These are phyloP conservation scores for Cutaneotrichosporon cutaneum DNA, from an alignment of 1,284 basidiomycete species.

Conservation along the genomic window DNA sequence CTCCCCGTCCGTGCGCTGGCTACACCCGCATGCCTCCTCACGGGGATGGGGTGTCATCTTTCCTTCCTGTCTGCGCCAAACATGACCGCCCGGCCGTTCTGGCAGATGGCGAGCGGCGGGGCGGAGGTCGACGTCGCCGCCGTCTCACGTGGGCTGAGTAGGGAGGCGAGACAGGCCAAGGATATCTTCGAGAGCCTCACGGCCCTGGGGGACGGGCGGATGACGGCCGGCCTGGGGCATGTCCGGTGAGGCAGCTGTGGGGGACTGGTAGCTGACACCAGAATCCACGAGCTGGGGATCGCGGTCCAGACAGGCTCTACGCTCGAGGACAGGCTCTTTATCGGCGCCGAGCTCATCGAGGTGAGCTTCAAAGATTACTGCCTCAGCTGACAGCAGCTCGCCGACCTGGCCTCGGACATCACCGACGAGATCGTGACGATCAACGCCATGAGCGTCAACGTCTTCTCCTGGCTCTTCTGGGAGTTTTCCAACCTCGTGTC, in stretches of 20 bases:
- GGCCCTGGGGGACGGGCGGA: constrained; percentile 36
- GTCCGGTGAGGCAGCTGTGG: constrained; percentile 34
- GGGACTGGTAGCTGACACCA: constrained; percentile 21
- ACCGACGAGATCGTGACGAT: constrained; percentile 43
- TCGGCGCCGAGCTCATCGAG: constrained; percentile 39
- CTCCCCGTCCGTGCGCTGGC: constrained; percentile 32
- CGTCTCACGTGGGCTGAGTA: constrained; percentile 37
- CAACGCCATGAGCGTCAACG: constrained; percentile 43
- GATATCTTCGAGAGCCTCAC: constrained; percentile 48
- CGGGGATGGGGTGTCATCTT: constrained; percentile 30
- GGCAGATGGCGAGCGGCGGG: constrained; percentile 17
- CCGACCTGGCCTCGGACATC: constrained; percentile 41
- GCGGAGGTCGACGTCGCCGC: constrained; percentile 32
- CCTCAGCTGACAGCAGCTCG: constrained; percentile 42
- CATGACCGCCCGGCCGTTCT: constrained; percentile 32
- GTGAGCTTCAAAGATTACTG: no score
- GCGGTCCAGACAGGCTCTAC: constrained; percentile 39
- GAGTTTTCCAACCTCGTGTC: constrained; percentile 43
- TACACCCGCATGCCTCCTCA: constrained; percentile 39
- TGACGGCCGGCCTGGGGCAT: constrained; percentile 38
- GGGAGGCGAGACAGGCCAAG: constrained; percentile 38
- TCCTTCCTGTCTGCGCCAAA: constrained; percentile 22
- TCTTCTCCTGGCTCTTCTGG: constrained; percentile 49
- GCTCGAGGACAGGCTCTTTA: constrained; percentile 38
- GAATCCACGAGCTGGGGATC: constrained; percentile 46